These are phyloP conservation scores for Yamadazyma endophytica DNA, from an alignment of 805 yeast genomes.

Conservation along the genomic window DNA sequence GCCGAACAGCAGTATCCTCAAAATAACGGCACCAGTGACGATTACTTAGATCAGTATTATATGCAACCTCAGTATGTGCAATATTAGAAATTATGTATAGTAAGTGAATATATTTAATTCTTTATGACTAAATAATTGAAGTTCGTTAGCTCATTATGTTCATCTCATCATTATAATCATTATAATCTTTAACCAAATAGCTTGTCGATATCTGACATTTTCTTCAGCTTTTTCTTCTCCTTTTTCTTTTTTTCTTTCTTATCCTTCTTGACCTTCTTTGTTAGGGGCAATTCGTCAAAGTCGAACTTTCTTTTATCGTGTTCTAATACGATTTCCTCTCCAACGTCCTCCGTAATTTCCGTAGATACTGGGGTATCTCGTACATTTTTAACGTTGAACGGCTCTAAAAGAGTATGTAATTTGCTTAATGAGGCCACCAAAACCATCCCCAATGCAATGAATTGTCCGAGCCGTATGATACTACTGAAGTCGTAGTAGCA, in stretches of 20 bases:
- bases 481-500: slow-evolving; percentile 63
- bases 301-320: background rate
- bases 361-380: too few relatives aligned
- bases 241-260: slow-evolving; percentile 12
- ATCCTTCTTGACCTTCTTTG: slow-evolving; percentile 8
- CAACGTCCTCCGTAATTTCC: slow-evolving; percentile 11
- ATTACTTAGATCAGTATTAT: slow-evolving; percentile 2
- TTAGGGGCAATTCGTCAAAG: slow-evolving; percentile 1
- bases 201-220: slow-evolving; percentile 15
- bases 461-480: slow-evolving; percentile 70
- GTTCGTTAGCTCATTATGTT: background rate
- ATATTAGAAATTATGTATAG: slow-evolving; percentile 4
- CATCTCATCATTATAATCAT: background rate
- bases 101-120: background rate
- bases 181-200: slow-evolving; percentile 4
- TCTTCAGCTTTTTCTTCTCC: slow-evolving; percentile 43
- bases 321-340: slow-evolving; percentile 15
- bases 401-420: slow-evolving; percentile 3
- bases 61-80: slow-evolving; percentile 9
- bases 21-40: too few relatives aligned
- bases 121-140: background rate
- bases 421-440: slow-evolving; percentile 52
- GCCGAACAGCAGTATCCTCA: too few relatives aligned
- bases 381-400: too few relatives aligned
- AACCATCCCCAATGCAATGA: slow-evolving; percentile 67